Percentiles rank a stretch among this genome's conserved stretches.
These are phyloP conservation scores for Tylopilus rubrobrunneus DNA, from an alignment of 768 basidiomycete genomes.

Conservation along the genomic window DNA sequence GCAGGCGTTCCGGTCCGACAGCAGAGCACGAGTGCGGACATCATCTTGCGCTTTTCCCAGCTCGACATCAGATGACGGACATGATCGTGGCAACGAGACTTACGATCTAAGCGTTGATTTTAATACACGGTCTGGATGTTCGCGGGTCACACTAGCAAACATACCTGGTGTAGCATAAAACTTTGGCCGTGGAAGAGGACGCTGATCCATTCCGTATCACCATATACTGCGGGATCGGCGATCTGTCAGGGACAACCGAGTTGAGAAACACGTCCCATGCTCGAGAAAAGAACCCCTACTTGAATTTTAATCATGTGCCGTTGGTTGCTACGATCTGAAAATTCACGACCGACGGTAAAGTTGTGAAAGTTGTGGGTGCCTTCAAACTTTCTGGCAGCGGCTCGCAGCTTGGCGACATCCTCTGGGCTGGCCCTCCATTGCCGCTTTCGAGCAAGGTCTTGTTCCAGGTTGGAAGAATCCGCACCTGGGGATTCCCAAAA, in stretches of 20 bases:
- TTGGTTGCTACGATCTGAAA: constrained; percentile 74
- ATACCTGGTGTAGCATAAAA: constrained; percentile 97
- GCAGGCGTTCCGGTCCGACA: constrained; percentile 74
- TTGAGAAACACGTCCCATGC: neutral
- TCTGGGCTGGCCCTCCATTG: constrained; percentile 60
- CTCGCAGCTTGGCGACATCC: constrained; percentile 54
- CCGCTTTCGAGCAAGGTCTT: constrained; percentile 64
- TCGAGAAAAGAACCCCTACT: constrained; percentile 35
- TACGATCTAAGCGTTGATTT: constrained; percentile 26
- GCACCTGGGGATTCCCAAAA: constrained; percentile 56
- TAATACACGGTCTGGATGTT: constrained; percentile 20
- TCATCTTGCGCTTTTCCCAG: constrained; percentile 87
- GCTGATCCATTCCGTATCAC: constrained; percentile 92
- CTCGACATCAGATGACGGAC: constrained; percentile 7
- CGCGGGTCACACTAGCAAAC: constrained; percentile 20
- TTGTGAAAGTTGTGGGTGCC: constrained; percentile 98
- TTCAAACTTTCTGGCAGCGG: constrained; percentile 59
- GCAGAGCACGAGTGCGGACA: constrained; percentile 76
- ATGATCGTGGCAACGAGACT: constrained; percentile 10
- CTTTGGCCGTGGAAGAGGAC: constrained; percentile 94
- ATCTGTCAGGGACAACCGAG: constrained; percentile 42
- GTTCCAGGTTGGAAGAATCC: constrained; percentile 42
- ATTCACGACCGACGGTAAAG: constrained; percentile 88
- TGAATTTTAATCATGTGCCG: constrained; percentile 88
- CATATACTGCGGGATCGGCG: constrained; percentile 82